These are phyloP conservation scores for Pichia nanzhaoensis DNA, from an alignment of 805 yeast species.

Conservation along the genomic window DNA sequence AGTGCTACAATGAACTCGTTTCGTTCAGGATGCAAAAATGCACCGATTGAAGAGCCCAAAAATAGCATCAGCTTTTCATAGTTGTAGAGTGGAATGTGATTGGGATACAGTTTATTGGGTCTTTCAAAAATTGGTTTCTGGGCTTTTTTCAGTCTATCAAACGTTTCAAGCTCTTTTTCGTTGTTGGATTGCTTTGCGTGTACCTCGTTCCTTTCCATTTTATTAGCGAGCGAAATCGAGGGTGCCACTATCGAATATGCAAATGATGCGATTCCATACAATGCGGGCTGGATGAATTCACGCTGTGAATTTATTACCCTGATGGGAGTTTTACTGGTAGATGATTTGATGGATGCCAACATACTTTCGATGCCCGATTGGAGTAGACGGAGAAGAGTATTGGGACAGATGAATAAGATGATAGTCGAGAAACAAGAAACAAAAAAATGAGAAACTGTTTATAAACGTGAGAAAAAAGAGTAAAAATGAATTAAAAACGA, in stretches of 20 bases:
- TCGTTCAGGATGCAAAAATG: slow-evolving; percentile 68
- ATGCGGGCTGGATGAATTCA: slow-evolving; percentile 10
- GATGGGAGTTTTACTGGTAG: not conserved
- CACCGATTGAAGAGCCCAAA: slow-evolving; percentile 68
- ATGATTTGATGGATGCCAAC: not conserved
- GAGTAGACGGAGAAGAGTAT: too few species aligned
- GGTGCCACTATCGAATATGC: slow-evolving; percentile 25
- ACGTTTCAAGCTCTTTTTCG: slow-evolving; percentile 23
- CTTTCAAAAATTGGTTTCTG: slow-evolving; percentile 29
- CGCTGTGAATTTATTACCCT: slow-evolving; percentile 2
- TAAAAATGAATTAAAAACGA: not conserved
- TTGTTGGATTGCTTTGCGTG: slow-evolving; percentile 30
- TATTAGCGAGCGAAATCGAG: slow-evolving; percentile 49
- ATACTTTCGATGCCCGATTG: too few species aligned
- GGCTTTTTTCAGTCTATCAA: slow-evolving; percentile 10
- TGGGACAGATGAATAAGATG: too few species aligned
- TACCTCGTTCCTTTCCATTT: slow-evolving; percentile 47
- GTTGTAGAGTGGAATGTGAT: slow-evolving; percentile 67
- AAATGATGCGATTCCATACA: slow-evolving; percentile 15
- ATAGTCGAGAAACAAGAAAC: too few species aligned
- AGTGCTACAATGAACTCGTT: slow-evolving; percentile 71
- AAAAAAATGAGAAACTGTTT: not conserved
- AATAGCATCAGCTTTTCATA: slow-evolving; percentile 62
- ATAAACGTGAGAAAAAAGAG: not conserved
- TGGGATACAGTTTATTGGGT: slow-evolving; percentile 49